A percentile compares a stretch with the other conserved stretches of the same genome.
Conservation (phyloP, 2,329 filamentous ascomycete genomes). For the Sporothrix luriei region DNA sequence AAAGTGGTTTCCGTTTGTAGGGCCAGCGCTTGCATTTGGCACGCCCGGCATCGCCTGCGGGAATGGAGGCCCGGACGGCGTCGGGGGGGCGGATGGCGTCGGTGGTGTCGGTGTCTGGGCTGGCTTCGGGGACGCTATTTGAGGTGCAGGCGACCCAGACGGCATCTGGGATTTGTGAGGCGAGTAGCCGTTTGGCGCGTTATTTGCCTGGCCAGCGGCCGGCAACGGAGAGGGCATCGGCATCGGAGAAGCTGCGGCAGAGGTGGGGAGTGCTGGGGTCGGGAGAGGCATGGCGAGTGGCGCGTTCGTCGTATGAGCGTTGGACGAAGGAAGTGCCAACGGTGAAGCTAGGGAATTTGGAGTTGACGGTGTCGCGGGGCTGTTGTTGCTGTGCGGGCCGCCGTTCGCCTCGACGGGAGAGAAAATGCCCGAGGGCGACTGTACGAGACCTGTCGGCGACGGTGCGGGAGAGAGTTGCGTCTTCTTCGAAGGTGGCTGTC, state of each 20-base stretch:
- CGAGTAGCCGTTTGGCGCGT: conserved; percentile 24
- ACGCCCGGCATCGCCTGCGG: conserved; percentile 28
- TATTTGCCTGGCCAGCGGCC: conserved; percentile 16
- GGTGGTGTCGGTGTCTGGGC: conserved; percentile 31
- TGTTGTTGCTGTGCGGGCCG: conserved; percentile 25
- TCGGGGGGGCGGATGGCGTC: conserved; percentile 31
- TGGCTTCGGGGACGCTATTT: conserved; percentile 30
- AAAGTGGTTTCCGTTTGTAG: conserved; percentile 29
- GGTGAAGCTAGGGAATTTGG: conserved; percentile 36
- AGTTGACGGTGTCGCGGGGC: conserved; percentile 35
- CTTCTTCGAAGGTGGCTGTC: conserved; percentile 39
- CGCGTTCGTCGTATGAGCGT: background rate
- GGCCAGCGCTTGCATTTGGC: background rate
- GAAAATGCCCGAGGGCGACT: conserved; percentile 27
- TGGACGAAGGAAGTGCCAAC: conserved; percentile 33
- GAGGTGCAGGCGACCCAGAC: conserved; percentile 21
- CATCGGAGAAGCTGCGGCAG: conserved; percentile 27
- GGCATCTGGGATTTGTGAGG: conserved; percentile 30
- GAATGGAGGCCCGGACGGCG: conserved; percentile 31
- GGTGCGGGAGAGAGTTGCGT: conserved; percentile 34
- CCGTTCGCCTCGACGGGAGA: conserved; percentile 24
- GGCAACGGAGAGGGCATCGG: conserved; percentile 26
- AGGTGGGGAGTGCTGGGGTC: conserved; percentile 54
- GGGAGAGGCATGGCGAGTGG: conserved; percentile 54
- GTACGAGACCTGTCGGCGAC: conserved; percentile 31